phyloP scores from a whole-genome alignment of 1,284 basidiomycete genomes.

The Microbotryum intermedium region DNA sequence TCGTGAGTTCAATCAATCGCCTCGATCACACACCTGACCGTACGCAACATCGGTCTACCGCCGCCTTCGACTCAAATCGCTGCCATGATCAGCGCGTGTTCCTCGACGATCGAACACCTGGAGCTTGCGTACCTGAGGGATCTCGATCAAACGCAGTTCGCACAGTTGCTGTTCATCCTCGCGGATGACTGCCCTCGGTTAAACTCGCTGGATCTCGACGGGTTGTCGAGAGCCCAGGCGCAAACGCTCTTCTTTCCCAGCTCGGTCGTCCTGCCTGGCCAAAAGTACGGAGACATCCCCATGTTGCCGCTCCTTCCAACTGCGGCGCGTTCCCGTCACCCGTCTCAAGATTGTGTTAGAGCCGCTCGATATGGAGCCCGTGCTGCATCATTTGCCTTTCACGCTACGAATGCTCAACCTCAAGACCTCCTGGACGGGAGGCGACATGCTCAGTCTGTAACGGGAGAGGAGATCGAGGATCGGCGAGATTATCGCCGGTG shows the following conservation, averaged over 20 bases:
- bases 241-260: background rate
- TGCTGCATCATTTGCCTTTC: background rate
- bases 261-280: background rate
- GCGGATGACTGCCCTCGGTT: background rate
- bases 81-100: conserved; percentile 1
- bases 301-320: too few relatives aligned
- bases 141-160: background rate
- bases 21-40: conserved; percentile 6
- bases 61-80: conserved; percentile 17
- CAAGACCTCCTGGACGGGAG: background rate
- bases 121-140: conserved; percentile 18
- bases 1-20: conserved; percentile 3
- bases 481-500: too few relatives aligned
- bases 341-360: background rate
- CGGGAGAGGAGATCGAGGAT: too few relatives aligned
- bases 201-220: background rate
- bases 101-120: conserved; percentile 5
- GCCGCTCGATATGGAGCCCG: background rate
- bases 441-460: too few relatives aligned
- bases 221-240: background rate
- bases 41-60: conserved; percentile 26
- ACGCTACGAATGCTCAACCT: background rate
- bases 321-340: background rate
- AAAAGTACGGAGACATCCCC: background rate
- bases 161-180: background rate